A percentile compares a stretch with the other conserved stretches of the same genome.
phyloP scores from a whole-genome alignment of 176 grass and related monocot genomes.

The Leersia perrieri region DNA sequence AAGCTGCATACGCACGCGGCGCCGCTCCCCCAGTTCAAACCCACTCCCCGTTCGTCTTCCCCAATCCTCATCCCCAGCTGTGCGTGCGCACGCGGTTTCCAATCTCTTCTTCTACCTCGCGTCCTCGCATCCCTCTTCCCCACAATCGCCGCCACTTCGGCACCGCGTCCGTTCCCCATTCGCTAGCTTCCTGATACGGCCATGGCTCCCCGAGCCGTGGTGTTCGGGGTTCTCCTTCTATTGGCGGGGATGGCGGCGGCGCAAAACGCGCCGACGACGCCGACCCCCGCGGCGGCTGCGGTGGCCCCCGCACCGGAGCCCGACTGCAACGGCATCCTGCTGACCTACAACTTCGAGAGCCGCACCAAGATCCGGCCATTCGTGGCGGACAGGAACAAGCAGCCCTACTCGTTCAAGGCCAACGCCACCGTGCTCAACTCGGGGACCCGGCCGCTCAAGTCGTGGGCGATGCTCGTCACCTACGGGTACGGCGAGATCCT shows the following conservation, averaged over 20 bases:
- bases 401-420: constrained; percentile 73
- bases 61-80: constrained; percentile 25
- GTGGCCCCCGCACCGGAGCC: constrained; percentile 59
- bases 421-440: constrained; percentile 62
- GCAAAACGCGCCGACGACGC: constrained; percentile 15
- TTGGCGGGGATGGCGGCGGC: constrained; percentile 30
- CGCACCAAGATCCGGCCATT: constrained; percentile 64
- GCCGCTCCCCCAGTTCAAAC: constrained; percentile 66
- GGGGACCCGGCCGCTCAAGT: constrained; percentile 62
- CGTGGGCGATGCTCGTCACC: constrained; percentile 61
- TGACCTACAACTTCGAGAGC: constrained; percentile 44
- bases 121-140: background rate
- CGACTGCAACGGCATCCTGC: constrained; percentile 71
- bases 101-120: constrained; percentile 38
- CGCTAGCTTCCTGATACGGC: constrained; percentile 11
- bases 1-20: constrained; percentile 29
- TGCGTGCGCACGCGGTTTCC: constrained; percentile 63
- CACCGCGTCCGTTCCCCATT: background rate
- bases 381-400: constrained; percentile 47
- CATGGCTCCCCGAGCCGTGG: constrained; percentile 38
- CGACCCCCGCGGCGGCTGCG: constrained; percentile 1
- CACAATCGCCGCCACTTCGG: constrained; percentile 18
- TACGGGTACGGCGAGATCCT: constrained; percentile 75
- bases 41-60: constrained; percentile 11
- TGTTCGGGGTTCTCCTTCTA: constrained; percentile 44